These are phyloP conservation scores for Phytophthora europaea DNA, from an alignment of 352 stramenopile species.

Conservation along the genomic window DNA sequence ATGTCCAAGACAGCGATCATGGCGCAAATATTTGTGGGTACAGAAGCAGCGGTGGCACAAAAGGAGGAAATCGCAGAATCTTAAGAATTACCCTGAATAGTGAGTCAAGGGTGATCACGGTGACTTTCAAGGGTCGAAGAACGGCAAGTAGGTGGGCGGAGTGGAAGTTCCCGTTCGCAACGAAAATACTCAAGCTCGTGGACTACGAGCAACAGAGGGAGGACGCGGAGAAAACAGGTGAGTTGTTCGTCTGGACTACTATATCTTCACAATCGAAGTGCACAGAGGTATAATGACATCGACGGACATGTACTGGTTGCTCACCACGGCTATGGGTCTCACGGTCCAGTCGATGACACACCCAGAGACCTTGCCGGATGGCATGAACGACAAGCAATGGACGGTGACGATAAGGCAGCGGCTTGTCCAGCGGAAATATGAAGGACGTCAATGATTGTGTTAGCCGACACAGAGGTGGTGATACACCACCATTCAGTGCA, in stretches of 20 bases:
- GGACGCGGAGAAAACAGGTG: not conserved
- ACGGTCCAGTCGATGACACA: not conserved
- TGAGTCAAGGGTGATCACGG: not conserved
- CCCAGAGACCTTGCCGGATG: not conserved
- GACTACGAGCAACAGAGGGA: slow-evolving; percentile 3
- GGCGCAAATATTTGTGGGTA: not conserved
- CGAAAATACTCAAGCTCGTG: not conserved
- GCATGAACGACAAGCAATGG: not conserved
- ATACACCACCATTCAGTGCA: not conserved
- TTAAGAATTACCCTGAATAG: slow-evolving; percentile 1
- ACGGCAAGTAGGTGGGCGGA: not conserved
- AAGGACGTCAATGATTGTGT: not conserved
- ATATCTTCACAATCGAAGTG: not conserved
- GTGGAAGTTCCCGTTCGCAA: not conserved
- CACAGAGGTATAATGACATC: not conserved
- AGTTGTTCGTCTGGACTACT: not conserved
- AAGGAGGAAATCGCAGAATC: not conserved
- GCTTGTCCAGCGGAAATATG: not conserved
- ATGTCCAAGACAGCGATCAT: not conserved
- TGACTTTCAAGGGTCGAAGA: slow-evolving; percentile 2
- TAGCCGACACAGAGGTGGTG: not conserved
- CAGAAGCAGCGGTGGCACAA: not conserved
- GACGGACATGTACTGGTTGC: not conserved
- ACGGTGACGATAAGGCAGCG: not conserved
- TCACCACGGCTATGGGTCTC: not conserved